phyloP scores from a whole-genome alignment of 257 asterid species.

The Solanum clarkiae region DNA sequence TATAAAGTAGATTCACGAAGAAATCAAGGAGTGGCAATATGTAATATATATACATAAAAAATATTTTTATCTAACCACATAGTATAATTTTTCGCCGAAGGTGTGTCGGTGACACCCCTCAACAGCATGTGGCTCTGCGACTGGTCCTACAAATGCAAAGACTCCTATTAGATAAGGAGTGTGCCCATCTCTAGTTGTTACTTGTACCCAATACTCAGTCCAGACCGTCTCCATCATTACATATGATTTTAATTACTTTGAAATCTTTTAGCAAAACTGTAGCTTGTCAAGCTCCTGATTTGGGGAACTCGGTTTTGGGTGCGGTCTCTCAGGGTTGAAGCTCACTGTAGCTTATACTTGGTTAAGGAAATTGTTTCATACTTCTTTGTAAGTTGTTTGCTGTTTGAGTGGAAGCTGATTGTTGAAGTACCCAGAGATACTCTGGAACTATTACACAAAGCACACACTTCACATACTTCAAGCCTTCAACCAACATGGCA shows the following conservation, averaged over 20 bases:
- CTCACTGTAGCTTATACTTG: not conserved
- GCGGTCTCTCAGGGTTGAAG: not conserved
- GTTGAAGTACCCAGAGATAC: not conserved
- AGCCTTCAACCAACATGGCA: constrained; percentile 25
- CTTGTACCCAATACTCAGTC: not conserved
- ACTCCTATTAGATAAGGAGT: not conserved
- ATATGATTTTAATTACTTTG: not conserved
- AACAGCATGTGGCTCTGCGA: too few relatives aligned
- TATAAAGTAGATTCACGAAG: too few relatives aligned
- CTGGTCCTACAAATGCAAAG: not conserved
- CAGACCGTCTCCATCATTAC: not conserved
- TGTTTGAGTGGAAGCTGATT: constrained; percentile 46
- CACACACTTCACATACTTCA: constrained; percentile 21
- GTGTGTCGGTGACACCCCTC: too few relatives aligned
- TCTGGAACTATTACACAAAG: not conserved
- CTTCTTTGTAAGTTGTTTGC: not conserved
- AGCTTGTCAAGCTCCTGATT: not conserved
- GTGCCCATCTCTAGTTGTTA: not conserved
- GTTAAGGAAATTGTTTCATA: not conserved
- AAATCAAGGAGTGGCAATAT: too few relatives aligned
- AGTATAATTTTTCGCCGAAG: too few relatives aligned
- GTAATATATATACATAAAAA: too few relatives aligned
- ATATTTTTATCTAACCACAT: too few relatives aligned
- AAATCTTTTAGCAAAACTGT: not conserved
- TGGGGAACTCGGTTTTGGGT: not conserved